Evolutionary conservation across 2,329 filamentous ascomycete species (phyloP).

Genomic region (Talaromyces sp.): DNA sequence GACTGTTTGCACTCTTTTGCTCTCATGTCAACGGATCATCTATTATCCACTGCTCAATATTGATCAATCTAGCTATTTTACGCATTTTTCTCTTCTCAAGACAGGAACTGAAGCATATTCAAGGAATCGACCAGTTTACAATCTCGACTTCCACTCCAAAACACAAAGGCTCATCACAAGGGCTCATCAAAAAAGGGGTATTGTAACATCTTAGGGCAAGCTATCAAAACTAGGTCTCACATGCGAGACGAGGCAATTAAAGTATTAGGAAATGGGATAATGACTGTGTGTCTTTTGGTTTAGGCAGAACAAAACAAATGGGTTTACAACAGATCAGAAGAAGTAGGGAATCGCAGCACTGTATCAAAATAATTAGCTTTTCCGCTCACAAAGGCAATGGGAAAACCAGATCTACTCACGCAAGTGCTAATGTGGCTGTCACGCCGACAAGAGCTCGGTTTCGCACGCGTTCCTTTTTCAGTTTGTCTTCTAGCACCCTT

Average conservation of each 20-base stretch:
- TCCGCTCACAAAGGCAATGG: neutral
- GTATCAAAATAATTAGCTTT: neutral
- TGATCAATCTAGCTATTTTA: neutral
- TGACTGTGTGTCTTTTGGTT: constrained; percentile 4
- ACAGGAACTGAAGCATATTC: neutral
- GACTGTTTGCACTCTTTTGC: neutral
- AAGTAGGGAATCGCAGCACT: constrained; percentile 46
- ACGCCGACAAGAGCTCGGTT: constrained; percentile 81
- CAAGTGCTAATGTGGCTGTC: constrained; percentile 78
- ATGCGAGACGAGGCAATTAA: neutral
- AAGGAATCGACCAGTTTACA: neutral
- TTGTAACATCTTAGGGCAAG: constrained; percentile 12
- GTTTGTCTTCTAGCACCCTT: constrained; percentile 63
- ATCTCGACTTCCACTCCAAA: neutral
- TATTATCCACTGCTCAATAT: neutral
- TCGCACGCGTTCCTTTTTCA: constrained; percentile 81
- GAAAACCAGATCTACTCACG: constrained; percentile 60
- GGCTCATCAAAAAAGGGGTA: constrained; percentile 7
- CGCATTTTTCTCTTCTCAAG: neutral
- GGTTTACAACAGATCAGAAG: constrained; percentile 26
- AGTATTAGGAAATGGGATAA: constrained; percentile 9
- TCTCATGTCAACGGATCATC: neutral
- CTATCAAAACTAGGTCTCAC: constrained; percentile 3
- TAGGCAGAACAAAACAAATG: constrained; percentile 1
- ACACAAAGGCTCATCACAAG: neutral